Percentiles rank a stretch among this genome's conserved stretches.
Conservation (phyloP, 2,329 filamentous ascomycete genomes). For the Helotiales sp. region DNA sequence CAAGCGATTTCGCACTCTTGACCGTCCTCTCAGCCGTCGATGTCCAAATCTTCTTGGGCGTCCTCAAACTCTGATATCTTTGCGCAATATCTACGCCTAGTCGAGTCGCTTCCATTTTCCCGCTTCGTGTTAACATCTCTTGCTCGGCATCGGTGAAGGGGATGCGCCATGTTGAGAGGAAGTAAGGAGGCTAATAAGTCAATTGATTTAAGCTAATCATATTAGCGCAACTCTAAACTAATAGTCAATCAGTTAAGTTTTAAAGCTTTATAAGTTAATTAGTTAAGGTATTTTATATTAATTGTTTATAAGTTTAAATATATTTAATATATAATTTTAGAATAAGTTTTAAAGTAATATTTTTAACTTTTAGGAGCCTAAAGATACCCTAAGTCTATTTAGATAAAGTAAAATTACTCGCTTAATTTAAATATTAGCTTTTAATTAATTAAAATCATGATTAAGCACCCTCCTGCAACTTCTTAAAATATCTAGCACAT, state of each 20-base stretch:
- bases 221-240: too few relatives aligned
- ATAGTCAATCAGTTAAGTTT: too few relatives aligned
- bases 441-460: background rate
- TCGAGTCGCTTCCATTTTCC: constrained; percentile 37
- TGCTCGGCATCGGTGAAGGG: constrained; percentile 38
- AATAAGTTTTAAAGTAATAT: too few relatives aligned
- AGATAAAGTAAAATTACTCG: background rate
- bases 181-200: too few relatives aligned
- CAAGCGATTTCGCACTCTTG: constrained; percentile 54
- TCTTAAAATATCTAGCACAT: too few relatives aligned
- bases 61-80: constrained; percentile 45
- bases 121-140: constrained; percentile 37
- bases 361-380: too few relatives aligned
- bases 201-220: too few relatives aligned
- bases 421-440: background rate
- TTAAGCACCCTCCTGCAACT: background rate
- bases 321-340: background rate
- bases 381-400: too few relatives aligned
- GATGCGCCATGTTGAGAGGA: constrained; percentile 38
- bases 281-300: too few relatives aligned
- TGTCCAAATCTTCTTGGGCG: constrained; percentile 56
- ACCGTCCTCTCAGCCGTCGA: constrained; percentile 57
- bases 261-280: too few relatives aligned
- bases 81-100: constrained; percentile 39
- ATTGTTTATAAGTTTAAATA: background rate